A percentile compares a stretch with the other conserved stretches of the same genome.
Conservation (phyloP, 2,329 filamentous ascomycete genomes). For the Paecilomyces niveus region DNA sequence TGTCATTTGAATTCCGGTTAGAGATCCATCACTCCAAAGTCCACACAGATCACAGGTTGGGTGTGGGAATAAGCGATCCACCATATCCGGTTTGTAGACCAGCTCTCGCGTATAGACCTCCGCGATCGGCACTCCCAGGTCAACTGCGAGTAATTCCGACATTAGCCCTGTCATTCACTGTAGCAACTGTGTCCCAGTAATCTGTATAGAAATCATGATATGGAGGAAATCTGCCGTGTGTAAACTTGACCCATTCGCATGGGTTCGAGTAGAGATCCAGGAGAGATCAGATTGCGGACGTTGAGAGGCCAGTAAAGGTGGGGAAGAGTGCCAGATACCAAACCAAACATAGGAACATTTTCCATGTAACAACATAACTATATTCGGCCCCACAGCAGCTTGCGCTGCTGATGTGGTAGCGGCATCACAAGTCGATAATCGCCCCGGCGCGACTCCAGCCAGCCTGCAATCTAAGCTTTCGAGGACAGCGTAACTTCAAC, state of each 20-base stretch:
- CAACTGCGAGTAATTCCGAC: background rate
- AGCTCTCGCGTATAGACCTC: background rate
- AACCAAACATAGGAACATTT: slow-evolving; percentile 39
- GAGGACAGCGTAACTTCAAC: background rate
- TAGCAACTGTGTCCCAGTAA: background rate
- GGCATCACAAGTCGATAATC: background rate
- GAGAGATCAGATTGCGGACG: background rate
- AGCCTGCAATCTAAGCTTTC: background rate
- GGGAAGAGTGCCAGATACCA: slow-evolving; percentile 14
- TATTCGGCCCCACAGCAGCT: slow-evolving; percentile 7
- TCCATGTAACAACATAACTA: slow-evolving; percentile 22
- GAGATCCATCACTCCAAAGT: background rate
- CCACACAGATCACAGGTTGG: background rate
- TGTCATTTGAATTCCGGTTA: slow-evolving; percentile 4
- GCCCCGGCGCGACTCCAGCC: background rate
- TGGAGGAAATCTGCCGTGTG: background rate
- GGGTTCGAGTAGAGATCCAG: background rate
- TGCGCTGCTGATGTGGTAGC: slow-evolving; percentile 9
- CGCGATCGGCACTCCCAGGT: background rate
- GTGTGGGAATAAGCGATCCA: background rate
- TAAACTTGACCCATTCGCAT: background rate
- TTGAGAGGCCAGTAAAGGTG: slow-evolving; percentile 5
- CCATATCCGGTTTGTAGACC: background rate
- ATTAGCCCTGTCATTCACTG: background rate
- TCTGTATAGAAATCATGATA: too few species aligned